Conservation (phyloP, 1,139 yeast genomes). For the Scheffersomyces parashehatae region DNA sequence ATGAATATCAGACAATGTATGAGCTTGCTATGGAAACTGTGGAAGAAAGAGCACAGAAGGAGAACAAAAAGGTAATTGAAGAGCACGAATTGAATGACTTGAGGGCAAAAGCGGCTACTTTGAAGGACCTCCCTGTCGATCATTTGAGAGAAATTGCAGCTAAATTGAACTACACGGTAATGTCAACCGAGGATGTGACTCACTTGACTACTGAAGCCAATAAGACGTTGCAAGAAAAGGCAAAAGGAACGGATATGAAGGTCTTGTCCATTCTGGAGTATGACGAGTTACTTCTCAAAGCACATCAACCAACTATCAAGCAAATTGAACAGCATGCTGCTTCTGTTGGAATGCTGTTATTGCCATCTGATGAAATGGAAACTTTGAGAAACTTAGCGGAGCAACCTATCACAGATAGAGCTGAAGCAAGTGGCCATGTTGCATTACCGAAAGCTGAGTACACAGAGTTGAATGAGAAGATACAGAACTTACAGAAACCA, state of each 20-base stretch:
- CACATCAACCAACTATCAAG: constrained; percentile 41
- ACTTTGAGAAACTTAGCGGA: constrained; percentile 14
- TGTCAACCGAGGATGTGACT: constrained; percentile 1
- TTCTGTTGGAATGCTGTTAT: constrained; percentile 27
- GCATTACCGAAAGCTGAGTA: constrained; percentile 10
- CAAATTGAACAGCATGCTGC: constrained; percentile 27
- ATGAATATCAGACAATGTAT: constrained; percentile 5
- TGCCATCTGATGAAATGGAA: constrained; percentile 28
- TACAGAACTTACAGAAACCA: constrained; percentile 19
- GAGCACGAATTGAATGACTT: constrained; percentile 10
- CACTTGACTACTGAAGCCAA: constrained; percentile 2
- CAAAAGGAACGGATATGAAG: constrained; percentile 25
- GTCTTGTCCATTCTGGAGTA: constrained; percentile 26
- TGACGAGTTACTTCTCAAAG: constrained; percentile 33
- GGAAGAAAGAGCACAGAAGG: constrained; percentile 2
- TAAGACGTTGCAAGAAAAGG: constrained; percentile 23
- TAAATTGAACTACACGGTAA: background rate
- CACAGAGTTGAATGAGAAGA: constrained; percentile 10
- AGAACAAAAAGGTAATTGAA: constrained; percentile 17
- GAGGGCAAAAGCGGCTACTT: constrained; percentile 5
- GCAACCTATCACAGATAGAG: constrained; percentile 11
- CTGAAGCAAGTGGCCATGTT: constrained; percentile 12
- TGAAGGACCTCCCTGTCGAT: background rate
- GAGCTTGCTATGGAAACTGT: constrained; percentile 10
- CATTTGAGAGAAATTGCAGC: background rate